Conservation (phyloP, 2,329 filamentous ascomycete genomes). For the Colletotrichum sp. region DNA sequence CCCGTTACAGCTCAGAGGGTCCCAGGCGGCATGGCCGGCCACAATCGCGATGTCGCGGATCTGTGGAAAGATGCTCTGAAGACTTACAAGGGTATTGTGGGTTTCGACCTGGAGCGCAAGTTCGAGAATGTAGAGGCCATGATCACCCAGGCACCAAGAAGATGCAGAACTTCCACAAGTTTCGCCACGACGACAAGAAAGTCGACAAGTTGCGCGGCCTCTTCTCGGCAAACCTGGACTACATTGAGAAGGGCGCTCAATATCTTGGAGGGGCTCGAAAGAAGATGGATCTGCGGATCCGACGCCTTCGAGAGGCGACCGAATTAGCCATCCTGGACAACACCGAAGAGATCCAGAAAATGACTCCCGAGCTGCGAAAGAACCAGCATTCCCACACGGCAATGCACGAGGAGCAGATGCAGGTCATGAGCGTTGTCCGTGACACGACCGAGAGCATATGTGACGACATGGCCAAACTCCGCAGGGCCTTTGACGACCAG, state of each 20-base stretch:
- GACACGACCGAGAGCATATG: constrained; percentile 31
- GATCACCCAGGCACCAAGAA: constrained; percentile 27
- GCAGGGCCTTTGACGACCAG: constrained; percentile 26
- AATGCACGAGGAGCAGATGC: constrained; percentile 29
- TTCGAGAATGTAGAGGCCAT: constrained; percentile 31
- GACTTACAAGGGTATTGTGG: constrained; percentile 35
- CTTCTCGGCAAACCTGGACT: too few relatives aligned
- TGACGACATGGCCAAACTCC: constrained; percentile 30
- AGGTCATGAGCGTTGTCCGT: constrained; percentile 28
- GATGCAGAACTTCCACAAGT: constrained; percentile 36
- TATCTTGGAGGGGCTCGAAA: constrained; percentile 33
- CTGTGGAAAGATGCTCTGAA: constrained; percentile 37
- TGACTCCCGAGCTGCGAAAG: constrained; percentile 28
- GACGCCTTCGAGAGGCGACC: constrained; percentile 34
- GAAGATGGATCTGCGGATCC: constrained; percentile 30
- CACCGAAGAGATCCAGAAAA: constrained; percentile 33
- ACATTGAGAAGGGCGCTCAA: too few relatives aligned
- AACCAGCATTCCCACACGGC: constrained; percentile 29
- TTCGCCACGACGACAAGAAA: neutral
- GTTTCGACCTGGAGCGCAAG: constrained; percentile 33
- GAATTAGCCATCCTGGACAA: constrained; percentile 37
- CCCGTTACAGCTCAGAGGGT: neutral
- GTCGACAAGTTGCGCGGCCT: too few relatives aligned
- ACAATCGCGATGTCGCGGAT: constrained; percentile 33
- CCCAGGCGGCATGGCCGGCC: constrained; percentile 23